A percentile compares a stretch with the other conserved stretches of the same genome.
Conservation (phyloP, 768 basidiomycete genomes). For the Hericium alpestre region DNA sequence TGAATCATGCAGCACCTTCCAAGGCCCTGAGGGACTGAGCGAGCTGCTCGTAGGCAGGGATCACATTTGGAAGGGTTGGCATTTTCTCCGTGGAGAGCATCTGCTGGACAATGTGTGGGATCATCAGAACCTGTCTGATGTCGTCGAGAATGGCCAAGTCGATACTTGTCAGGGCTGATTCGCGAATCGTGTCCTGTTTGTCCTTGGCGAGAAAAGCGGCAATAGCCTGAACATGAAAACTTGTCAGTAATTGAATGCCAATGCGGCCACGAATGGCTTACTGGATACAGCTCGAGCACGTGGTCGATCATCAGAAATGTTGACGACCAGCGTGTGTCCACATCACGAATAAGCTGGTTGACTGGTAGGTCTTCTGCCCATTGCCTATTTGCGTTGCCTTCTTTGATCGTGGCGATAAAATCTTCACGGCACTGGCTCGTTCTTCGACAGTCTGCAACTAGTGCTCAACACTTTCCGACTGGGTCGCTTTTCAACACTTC, state of each 20-base stretch:
- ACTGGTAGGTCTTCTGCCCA: neutral
- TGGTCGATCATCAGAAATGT: slow-evolving; percentile 14
- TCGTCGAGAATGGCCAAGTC: neutral
- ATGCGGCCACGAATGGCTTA: no score
- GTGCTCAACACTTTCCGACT: neutral
- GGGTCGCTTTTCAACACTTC: neutral
- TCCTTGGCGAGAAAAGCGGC: neutral
- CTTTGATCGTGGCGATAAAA: neutral
- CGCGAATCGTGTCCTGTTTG: neutral
- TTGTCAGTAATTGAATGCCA: neutral
- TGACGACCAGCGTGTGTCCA: slow-evolving; percentile 16
- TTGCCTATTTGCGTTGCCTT: neutral
- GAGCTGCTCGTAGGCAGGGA: slow-evolving; percentile 1
- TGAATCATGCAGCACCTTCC: neutral
- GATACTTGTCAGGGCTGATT: neutral
- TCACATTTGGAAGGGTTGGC: neutral
- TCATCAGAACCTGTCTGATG: neutral
- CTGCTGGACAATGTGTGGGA: slow-evolving; percentile 5
- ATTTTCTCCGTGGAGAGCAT: neutral
- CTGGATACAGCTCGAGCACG: slow-evolving; percentile 12
- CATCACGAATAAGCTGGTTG: slow-evolving; percentile 12
- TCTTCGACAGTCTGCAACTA: neutral
- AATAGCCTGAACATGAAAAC: neutral
- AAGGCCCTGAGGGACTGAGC: neutral
- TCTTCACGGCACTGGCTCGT: neutral